phyloP scores from a whole-genome alignment of 140 eudicot genomes.

The Artemisia princeps region DNA sequence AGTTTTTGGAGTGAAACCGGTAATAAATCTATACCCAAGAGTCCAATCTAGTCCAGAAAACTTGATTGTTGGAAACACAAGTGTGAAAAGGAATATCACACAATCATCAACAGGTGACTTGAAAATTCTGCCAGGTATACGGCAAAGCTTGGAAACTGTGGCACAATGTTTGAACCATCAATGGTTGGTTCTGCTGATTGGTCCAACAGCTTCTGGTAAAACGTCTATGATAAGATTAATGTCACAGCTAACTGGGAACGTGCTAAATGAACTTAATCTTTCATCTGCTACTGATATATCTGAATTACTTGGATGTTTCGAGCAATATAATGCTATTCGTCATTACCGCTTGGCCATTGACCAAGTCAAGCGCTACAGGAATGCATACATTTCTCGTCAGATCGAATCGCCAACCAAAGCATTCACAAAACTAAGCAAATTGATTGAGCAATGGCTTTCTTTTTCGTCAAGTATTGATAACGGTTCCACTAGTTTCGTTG shows the following conservation, averaged over 20 bases:
- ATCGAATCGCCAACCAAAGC: conserved; percentile 23
- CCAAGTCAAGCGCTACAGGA: conserved; percentile 58
- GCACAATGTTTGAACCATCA: conserved; percentile 62
- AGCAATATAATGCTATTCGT: conserved; percentile 82
- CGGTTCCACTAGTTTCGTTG: conserved; percentile 33
- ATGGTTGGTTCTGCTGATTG: conserved; percentile 84
- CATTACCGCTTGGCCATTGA: conserved; percentile 53
- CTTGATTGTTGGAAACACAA: conserved; percentile 48
- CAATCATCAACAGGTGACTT: conserved; percentile 45
- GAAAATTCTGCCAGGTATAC: conserved; percentile 57
- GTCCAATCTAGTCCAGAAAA: conserved; percentile 49
- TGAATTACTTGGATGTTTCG: conserved; percentile 88
- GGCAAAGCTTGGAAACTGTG: conserved; percentile 70
- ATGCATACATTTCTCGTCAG: conserved; percentile 35
- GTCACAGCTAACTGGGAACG: conserved; percentile 78
- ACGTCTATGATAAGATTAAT: conserved; percentile 72
- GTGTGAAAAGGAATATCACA: conserved; percentile 39
- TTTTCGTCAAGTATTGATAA: conserved; percentile 47
- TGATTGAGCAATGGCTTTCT: conserved; percentile 48
- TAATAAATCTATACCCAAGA: conserved; percentile 51
- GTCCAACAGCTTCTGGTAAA: conserved; percentile 91
- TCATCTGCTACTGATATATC: conserved; percentile 89
- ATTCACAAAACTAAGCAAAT: conserved; percentile 33
- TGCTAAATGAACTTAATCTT: conserved; percentile 73
- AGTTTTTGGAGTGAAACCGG: conserved; percentile 50